Conservation (phyloP, 2,329 filamentous ascomycete genomes). For the Aspergillus floridensis region DNA sequence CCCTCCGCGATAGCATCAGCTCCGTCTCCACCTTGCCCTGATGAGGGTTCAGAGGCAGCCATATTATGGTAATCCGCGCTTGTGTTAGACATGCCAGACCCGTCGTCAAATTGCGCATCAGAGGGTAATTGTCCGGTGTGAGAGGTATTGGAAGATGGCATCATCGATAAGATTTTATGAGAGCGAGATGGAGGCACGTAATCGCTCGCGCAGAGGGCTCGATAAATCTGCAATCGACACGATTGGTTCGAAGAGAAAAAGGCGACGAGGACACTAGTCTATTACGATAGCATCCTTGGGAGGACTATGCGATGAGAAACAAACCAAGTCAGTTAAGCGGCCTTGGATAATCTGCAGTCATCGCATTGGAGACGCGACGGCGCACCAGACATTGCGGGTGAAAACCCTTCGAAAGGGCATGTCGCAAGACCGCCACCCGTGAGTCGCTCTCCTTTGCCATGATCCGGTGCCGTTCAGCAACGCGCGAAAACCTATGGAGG, state of each 20-base stretch:
- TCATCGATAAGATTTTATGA: slow-evolving; percentile 19
- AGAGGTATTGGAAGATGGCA: slow-evolving; percentile 37
- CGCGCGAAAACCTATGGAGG: background rate
- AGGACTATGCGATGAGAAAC: slow-evolving; percentile 7
- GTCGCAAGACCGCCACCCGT: slow-evolving; percentile 12
- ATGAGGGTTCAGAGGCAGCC: slow-evolving; percentile 18
- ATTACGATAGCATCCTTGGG: slow-evolving; percentile 35
- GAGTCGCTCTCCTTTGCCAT: background rate
- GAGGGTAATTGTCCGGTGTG: slow-evolving; percentile 26
- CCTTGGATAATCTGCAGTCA: background rate
- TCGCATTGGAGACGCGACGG: slow-evolving; percentile 16
- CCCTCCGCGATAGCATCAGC: slow-evolving; percentile 54
- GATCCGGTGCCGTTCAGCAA: background rate
- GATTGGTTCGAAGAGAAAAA: slow-evolving; percentile 7
- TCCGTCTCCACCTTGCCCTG: slow-evolving; percentile 29
- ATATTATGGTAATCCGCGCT: slow-evolving; percentile 22
- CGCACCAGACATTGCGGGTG: slow-evolving; percentile 10
- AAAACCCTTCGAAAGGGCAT: slow-evolving; percentile 9
- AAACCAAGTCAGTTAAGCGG: slow-evolving; percentile 16
- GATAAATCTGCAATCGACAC: slow-evolving; percentile 18
- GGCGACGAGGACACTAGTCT: slow-evolving; percentile 6
- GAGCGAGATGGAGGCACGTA: slow-evolving; percentile 9
- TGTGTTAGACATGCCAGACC: slow-evolving; percentile 23
- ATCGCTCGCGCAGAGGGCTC: slow-evolving; percentile 23
- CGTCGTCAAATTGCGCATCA: slow-evolving; percentile 24